Evolutionary conservation across 129 eudicot species (phyloP).

Genomic region (Saussurea involucrata): DNA sequence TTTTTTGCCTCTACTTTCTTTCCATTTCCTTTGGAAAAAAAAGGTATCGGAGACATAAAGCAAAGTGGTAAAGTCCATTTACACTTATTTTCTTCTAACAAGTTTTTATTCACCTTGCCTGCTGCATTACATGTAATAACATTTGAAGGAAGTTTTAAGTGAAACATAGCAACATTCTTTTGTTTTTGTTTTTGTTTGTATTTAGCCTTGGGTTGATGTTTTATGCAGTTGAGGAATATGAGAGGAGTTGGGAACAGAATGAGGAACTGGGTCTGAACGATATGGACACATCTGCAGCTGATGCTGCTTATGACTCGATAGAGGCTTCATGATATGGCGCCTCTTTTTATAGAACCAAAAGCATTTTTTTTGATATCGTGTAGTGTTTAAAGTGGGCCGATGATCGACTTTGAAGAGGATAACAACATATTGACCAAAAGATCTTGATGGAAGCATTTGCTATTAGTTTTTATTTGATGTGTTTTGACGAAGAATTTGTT

Average conservation of each 20-base stretch:
- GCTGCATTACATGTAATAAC: not conserved
- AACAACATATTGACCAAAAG: not conserved
- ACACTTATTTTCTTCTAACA: not conserved
- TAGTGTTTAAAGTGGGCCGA: not conserved
- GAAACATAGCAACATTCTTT: not conserved
- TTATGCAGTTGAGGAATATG: slow-evolving; percentile 73
- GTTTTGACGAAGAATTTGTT: not conserved
- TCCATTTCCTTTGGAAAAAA: no score
- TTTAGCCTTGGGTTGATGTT: not conserved
- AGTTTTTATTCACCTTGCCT: not conserved
- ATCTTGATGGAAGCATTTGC: not conserved
- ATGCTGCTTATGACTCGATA: slow-evolving; percentile 53
- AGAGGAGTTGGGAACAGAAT: slow-evolving; percentile 88
- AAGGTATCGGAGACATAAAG: no score
- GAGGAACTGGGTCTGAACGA: slow-evolving; percentile 93
- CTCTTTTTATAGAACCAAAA: not conserved
- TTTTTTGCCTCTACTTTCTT: no score
- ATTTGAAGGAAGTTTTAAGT: not conserved
- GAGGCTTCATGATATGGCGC: not conserved
- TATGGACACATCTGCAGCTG: slow-evolving; percentile 93
- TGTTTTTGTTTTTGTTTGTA: not conserved
- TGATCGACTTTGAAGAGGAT: not conserved
- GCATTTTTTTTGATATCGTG: no score
- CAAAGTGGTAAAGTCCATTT: not conserved
- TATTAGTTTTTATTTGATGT: not conserved